phyloP scores from a whole-genome alignment of 345 rosid species.

The Eucalyptus guilfoylei region DNA sequence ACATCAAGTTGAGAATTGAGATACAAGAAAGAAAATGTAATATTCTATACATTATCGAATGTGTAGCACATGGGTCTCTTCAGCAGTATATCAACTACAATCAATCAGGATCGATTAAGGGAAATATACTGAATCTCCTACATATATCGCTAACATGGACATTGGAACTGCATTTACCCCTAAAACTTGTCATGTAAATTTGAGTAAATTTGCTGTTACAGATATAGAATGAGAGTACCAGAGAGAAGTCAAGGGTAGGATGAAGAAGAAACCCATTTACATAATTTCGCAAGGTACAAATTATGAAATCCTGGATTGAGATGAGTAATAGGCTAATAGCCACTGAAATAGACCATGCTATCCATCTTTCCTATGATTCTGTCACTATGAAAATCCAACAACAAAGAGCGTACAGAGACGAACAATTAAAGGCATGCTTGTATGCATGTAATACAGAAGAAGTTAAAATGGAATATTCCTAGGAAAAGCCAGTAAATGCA shows the following conservation, averaged over 20 bases:
- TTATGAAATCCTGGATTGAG: background rate
- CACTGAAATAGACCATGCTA: background rate
- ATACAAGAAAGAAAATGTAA: too few relatives aligned
- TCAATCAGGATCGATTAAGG: too few relatives aligned
- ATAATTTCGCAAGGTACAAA: background rate
- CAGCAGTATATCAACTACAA: too few relatives aligned
- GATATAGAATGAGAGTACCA: background rate
- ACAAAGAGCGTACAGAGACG: background rate
- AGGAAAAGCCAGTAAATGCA: background rate
- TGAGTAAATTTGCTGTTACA: background rate
- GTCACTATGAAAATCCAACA: background rate
- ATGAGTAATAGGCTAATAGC: background rate
- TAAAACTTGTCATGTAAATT: background rate
- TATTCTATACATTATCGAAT: too few relatives aligned
- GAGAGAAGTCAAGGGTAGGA: background rate
- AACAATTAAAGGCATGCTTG: background rate
- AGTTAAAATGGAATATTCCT: background rate
- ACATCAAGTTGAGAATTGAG: too few relatives aligned
- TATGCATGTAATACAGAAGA: background rate
- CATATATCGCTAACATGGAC: background rate
- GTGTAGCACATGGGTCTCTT: too few relatives aligned
- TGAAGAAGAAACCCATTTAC: background rate
- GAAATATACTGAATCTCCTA: too few relatives aligned
- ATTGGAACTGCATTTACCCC: background rate
- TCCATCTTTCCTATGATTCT: background rate